Evolutionary conservation across 2,329 filamentous ascomycete genomes (phyloP), one percentile per base, ranked within the genome.

Genomic region (Aspergillus fijiensis): DNA sequence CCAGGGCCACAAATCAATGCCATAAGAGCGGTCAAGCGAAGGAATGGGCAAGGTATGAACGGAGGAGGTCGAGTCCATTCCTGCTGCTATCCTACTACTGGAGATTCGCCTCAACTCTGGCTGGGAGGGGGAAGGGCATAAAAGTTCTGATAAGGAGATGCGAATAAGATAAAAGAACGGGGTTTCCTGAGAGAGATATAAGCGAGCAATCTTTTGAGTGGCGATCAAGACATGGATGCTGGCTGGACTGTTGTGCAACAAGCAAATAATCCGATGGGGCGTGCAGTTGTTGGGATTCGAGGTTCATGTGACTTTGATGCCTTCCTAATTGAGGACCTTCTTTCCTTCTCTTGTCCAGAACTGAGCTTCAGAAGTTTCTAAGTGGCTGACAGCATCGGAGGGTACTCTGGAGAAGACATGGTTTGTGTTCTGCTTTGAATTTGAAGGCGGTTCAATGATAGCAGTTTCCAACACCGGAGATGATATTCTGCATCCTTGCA

Each of bases 1-100:
- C 78, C 95, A 87, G 70, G 93, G 91, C 94, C 94, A 98, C 77
- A 97, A 80, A 63, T 89, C 83, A 68, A 97, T 81, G 76, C 93
- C 94, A 72, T 97, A 98, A 42, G 94, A 94, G 6, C 2, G 39
- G 6, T 45, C 39, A 16, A 45, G 39, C 16, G 39, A 45, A 45
- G n/a, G 14, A 45, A 45, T 45, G 16, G 39, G 16, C 14, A 45
- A 45, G 5, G 14, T 19, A n/a, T 45, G 39, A 45, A 19, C 2
- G 39, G 16, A 45, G 39, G 16, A n/a, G 14, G 39, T 6, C 14
- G 39, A 19, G 16, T 45, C 16, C 39, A 45, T 45, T 3, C 39
- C 39, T 45, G 16, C 39, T 45, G 39, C 14, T 45, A 35, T 35
- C 27, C 27, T 29, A 29, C 27, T 35, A 16, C 11, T 5, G 39